phyloP scores from a whole-genome alignment of 169 alveolate species.

The Plasmodium sp. region DNA sequence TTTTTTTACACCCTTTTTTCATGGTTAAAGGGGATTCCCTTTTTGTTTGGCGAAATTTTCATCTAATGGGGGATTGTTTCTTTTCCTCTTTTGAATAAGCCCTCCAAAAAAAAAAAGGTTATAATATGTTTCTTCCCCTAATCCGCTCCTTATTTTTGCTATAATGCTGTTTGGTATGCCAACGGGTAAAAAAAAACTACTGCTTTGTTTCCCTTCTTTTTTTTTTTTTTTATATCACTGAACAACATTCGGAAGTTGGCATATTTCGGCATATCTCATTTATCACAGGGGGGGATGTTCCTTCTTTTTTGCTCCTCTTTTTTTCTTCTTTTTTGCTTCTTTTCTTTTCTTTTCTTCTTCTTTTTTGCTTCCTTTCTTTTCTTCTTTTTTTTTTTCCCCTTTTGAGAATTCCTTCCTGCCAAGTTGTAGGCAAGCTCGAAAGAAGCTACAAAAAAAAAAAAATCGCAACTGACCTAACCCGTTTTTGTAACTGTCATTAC shows the following conservation, averaged over 20 bases:
- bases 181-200: background rate
- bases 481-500: background rate
- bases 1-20: constrained; percentile 22
- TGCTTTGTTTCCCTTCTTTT: background rate
- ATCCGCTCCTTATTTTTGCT: background rate
- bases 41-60: constrained; percentile 5
- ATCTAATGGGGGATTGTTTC: background rate
- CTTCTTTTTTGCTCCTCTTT: background rate
- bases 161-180: background rate
- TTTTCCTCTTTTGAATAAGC: background rate
- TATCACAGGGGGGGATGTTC: background rate
- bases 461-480: background rate
- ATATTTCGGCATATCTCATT: background rate
- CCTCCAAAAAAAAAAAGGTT: background rate
- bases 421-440: background rate
- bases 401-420: background rate
- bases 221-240: background rate
- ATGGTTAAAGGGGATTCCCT: constrained; percentile 9
- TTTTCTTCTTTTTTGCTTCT: background rate
- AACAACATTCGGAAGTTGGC: background rate
- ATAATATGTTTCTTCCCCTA: background rate
- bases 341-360: background rate
- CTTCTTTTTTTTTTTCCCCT: background rate
- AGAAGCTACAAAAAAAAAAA: background rate
- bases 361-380: background rate